Base-by-base conservation (phyloP, 2,329 filamentous ascomycete genomes). In the Lasiodiplodia hormozganensis region DNA sequence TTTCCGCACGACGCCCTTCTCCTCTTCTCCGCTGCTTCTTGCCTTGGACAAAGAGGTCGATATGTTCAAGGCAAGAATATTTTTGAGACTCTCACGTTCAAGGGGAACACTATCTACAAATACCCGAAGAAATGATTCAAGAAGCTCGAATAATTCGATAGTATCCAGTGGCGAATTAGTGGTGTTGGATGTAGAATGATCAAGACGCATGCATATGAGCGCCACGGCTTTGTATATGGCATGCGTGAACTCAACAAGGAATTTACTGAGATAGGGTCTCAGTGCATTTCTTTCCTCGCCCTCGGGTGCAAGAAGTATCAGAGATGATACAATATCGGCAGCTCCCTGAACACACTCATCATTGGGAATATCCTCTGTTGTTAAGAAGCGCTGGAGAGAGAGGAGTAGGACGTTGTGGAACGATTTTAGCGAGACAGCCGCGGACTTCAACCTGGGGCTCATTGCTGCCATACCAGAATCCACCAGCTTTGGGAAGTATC, bases 11-110 rank as follows among this genome's bases (percentile, higher is more conserved):
- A 12, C 8, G 10, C n/a, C n/a, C 25, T 31, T 49, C 31, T 65
- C 62, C 1, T 28, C 34, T 21, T 10, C 31, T 4, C n/a, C n/a
- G 11, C 23, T 43, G 47, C 47, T 23, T n/a, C 49, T 65, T 2
- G 62, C 49, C 7, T 53, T 25, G 5, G 62, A 47, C 5, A 52
- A n/a, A 2, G 18, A 40, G 10, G 52, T 34, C 1, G 62, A 52
- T 38, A 65, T 40, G 21, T 47, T 65, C 2, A 65, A n/a, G 10
- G 62, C 47, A 7, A 65, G n/a, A 16, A 65, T 38, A 2, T 38
- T 31, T n/a, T 65, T 65, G 12, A 65, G 14, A 21, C n/a, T 65
- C 2, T 1, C 18, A 23, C 25, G n/a, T 21, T 62, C 57, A 14
- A 21, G 31, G 0, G 23, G 16, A 5, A 43, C 57, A 2, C 4